Evolutionary conservation across 345 rosid genomes (phyloP), one percentile per base, ranked within the genome.

Genomic region (Boechera divaricarpa): DNA sequence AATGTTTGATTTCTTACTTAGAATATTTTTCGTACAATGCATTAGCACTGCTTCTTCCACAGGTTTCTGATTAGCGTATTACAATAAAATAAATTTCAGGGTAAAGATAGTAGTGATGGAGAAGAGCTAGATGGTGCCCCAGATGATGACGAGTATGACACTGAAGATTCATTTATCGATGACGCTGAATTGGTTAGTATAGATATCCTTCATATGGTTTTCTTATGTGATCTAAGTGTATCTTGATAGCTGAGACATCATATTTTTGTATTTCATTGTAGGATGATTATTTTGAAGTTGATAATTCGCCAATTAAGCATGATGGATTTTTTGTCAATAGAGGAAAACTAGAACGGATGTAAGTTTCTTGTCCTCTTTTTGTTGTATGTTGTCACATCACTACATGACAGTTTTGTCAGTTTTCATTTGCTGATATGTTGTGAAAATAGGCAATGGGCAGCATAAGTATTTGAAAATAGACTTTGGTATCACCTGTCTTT

Each of bases 261-360:
- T 63, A 54, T 47, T 24, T 73, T 60, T 68, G 67, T 38, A 21
- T 69, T 59, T 15, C 52, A 53, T 15, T 84, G 86, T 91, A 94
- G 98, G 98, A 94, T 87, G 97, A 92, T 77, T 94, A 94, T 85
- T 94, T 94, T 80, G 93, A 91, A 82, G 97, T 94, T 79, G 98
- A 94, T 84, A 86, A 90, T 87, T 86, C 98, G 56, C 88, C 87
- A 61, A 80, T 90, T 75, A 91, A 91, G 79, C 94, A 94, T 67
- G 90, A 86, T 76, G 97, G 98, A 57, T 94, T 90, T 84, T 92
- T 90, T 88, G 87, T 94, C 78, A 94, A 89, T 61, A 90, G 93
- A 79, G 98, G 98, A 80, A 89, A 79, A 69, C 78, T 94, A 81
- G 98, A 94, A 79, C 85, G 89, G 77, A 69, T 85, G 98, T 94